Conservation (phyloP, 306 rosid genomes). For the Quercus engelmannii region DNA sequence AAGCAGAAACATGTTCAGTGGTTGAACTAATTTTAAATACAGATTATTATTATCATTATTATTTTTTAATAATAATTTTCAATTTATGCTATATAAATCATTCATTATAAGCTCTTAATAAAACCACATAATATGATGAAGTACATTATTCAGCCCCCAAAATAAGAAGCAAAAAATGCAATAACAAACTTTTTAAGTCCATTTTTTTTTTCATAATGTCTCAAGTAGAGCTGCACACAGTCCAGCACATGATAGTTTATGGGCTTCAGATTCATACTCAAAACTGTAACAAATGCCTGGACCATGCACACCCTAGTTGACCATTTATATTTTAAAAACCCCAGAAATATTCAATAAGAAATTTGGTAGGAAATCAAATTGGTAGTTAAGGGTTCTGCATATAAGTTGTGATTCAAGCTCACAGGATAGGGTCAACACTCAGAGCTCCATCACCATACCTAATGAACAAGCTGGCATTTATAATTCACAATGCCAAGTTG, state of each 20-base stretch:
- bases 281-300: too few species aligned
- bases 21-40: slow-evolving; percentile 3
- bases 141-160: background rate
- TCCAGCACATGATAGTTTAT: too few species aligned
- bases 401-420: background rate
- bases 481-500: background rate
- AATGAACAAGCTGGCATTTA: slow-evolving; percentile 5
- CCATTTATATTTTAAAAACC: background rate
- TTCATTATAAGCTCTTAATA: background rate
- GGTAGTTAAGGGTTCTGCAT: background rate
- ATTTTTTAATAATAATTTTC: background rate
- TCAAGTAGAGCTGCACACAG: background rate
- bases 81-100: background rate
- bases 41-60: background rate
- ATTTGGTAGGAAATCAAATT: background rate
- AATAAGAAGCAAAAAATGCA: background rate
- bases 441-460: background rate
- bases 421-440: background rate
- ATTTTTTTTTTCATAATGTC: background rate
- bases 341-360: background rate
- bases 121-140: background rate
- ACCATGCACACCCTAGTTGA: background rate
- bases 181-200: background rate
- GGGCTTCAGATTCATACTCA: too few species aligned
- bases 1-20: slow-evolving; percentile 1